Conservation (phyloP, 2,329 filamentous ascomycete genomes). For the Colletotrichum paranaense region DNA sequence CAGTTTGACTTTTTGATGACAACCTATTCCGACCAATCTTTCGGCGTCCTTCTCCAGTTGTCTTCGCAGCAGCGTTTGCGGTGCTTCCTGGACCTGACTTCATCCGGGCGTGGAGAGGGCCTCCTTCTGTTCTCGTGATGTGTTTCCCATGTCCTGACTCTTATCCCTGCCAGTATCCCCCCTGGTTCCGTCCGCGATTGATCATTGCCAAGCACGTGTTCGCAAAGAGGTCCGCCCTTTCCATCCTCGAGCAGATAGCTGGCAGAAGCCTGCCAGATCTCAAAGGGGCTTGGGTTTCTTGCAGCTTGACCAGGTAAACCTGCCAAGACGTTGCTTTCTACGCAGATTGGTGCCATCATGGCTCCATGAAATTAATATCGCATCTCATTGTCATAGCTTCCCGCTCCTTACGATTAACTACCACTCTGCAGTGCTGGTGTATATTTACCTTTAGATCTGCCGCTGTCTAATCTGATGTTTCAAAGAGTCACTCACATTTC, state of each 20-base stretch:
- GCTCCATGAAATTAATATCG: conserved; percentile 28
- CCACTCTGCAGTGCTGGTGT: conserved; percentile 11
- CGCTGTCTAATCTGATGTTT: background rate
- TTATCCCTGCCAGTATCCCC: background rate
- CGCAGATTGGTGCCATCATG: conserved; percentile 16
- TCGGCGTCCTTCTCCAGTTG: background rate
- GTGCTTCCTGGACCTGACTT: background rate
- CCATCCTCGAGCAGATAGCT: background rate
- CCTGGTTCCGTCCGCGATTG: conserved; percentile 14
- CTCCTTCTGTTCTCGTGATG: conserved; percentile 12
- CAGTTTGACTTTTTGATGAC: conserved; percentile 17
- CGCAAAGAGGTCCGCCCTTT: conserved; percentile 4
- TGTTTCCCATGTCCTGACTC: conserved; percentile 22
- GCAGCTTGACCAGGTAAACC: conserved; percentile 4
- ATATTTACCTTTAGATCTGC: conserved; percentile 28
- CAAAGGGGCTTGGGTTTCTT: conserved; percentile 2
- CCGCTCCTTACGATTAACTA: conserved; percentile 7
- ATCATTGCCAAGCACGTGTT: conserved; percentile 20
- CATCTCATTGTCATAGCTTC: conserved; percentile 11
- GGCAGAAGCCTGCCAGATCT: conserved; percentile 3
- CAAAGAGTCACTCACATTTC: conserved; percentile 1
- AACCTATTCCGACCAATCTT: conserved; percentile 3
- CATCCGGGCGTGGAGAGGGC: background rate
- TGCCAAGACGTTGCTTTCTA: conserved; percentile 23
- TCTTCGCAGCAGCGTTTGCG: background rate